Evolutionary conservation across 371 early-diverging fungal species (phyloP).

Genomic region (Mucor racemosus): DNA sequence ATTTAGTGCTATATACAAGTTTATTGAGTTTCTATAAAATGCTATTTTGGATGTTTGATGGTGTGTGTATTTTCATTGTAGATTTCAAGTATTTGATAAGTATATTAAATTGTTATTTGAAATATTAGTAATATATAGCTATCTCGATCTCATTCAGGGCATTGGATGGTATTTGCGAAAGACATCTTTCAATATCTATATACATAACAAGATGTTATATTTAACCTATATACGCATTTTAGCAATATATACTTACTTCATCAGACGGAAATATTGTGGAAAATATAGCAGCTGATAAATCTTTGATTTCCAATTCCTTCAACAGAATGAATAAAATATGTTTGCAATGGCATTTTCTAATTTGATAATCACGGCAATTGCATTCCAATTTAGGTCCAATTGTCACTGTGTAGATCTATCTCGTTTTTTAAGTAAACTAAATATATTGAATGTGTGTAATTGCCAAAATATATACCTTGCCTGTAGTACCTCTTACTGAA

Average conservation of each 20-base stretch:
- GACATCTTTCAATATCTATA: constrained; percentile 6
- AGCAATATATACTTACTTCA: constrained; percentile 2
- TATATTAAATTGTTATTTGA: too few relatives aligned
- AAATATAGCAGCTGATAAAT: constrained; percentile 9
- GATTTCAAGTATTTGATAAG: too few relatives aligned
- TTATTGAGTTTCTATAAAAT: too few relatives aligned
- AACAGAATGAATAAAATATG: constrained; percentile 23
- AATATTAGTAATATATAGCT: too few relatives aligned
- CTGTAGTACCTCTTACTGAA: constrained; percentile 27
- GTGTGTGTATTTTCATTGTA: too few relatives aligned
- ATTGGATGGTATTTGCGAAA: constrained; percentile 10
- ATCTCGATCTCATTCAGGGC: background rate
- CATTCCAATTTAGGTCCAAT: constrained; percentile 24
- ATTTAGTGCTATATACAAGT: too few relatives aligned
- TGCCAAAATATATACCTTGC: constrained; percentile 11
- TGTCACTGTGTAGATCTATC: constrained; percentile 11
- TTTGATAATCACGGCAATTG: constrained; percentile 18
- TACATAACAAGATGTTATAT: background rate
- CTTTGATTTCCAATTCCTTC: constrained; percentile 11
- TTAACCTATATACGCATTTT: background rate
- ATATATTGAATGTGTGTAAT: too few relatives aligned
- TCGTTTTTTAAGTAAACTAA: background rate
- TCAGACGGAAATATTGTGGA: constrained; percentile 15
- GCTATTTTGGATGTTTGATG: too few relatives aligned
- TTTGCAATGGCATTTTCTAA: constrained; percentile 23